These are phyloP conservation scores for Triticum turgidum DNA, from an alignment of 176 grass and related monocot genomes.

Conservation along the genomic window DNA sequence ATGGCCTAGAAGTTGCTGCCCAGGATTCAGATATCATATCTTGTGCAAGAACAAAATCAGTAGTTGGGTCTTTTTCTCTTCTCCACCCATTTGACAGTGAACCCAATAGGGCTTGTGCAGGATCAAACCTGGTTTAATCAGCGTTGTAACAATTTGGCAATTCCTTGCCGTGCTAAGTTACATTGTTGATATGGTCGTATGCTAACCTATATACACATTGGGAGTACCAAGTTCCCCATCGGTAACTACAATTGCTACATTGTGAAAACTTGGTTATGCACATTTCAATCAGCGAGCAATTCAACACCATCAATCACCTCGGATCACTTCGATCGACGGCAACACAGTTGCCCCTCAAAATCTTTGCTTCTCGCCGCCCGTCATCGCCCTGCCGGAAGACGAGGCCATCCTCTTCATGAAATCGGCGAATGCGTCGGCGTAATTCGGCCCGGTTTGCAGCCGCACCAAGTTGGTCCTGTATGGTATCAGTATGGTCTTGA, in stretches of 20 bases:
- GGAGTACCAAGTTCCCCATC: not conserved
- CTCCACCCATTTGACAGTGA: not conserved
- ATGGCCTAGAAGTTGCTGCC: not conserved
- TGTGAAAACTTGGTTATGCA: slow-evolving; percentile 24
- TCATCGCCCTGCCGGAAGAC: slow-evolving; percentile 41
- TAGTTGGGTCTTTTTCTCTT: not conserved
- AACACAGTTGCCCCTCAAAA: slow-evolving; percentile 25
- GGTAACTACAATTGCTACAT: slow-evolving; percentile 8
- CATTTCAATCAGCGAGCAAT: not conserved
- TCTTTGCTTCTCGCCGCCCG: slow-evolving; percentile 48
- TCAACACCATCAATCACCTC: not conserved
- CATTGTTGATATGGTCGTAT: not conserved
- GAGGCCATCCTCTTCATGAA: slow-evolving; percentile 61
- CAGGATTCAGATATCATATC: not conserved
- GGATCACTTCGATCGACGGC: not conserved
- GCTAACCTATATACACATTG: slow-evolving; percentile 29
- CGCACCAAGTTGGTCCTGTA: slow-evolving; percentile 85
- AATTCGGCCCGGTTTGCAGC: slow-evolving; percentile 62
- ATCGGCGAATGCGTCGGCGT: slow-evolving; percentile 51
- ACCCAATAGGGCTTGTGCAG: not conserved
- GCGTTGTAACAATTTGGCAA: slow-evolving; percentile 5
- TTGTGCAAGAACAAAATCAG: not conserved
- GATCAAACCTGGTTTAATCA: not conserved
- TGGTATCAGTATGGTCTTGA: slow-evolving; percentile 83
- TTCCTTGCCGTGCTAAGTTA: not conserved